These are phyloP conservation scores for Candida mattraensis DNA, from an alignment of 805 yeast species.

Conservation along the genomic window DNA sequence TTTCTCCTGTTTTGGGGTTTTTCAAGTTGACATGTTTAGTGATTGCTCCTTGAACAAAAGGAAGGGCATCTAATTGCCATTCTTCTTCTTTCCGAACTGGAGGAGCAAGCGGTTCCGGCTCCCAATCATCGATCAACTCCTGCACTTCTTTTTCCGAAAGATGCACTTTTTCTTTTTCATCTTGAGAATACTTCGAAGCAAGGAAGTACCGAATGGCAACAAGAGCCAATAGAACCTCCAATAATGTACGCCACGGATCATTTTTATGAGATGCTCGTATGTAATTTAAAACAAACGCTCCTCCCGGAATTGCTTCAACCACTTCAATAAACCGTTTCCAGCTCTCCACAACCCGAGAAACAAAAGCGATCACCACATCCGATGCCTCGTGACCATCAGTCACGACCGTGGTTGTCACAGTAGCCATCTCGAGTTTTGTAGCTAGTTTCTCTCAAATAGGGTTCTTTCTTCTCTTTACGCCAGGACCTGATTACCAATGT, in stretches of 20 bases:
- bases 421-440: slow-evolving; percentile 14
- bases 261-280: slow-evolving; percentile 84
- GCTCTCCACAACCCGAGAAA: slow-evolving; percentile 26
- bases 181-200: slow-evolving; percentile 73
- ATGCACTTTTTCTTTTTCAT: slow-evolving; percentile 67
- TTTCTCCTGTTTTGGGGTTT: slow-evolving; percentile 28
- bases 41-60: slow-evolving; percentile 59
- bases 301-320: slow-evolving; percentile 50
- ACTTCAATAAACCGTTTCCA: slow-evolving; percentile 25
- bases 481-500: no score
- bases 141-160: slow-evolving; percentile 67
- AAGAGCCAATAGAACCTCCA: slow-evolving; percentile 73
- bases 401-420: slow-evolving; percentile 16
- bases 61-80: slow-evolving; percentile 66
- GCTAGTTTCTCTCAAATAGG: neutral
- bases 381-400: slow-evolving; percentile 22
- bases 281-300: slow-evolving; percentile 61
- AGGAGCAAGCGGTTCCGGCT: slow-evolving; percentile 78
- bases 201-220: slow-evolving; percentile 84
- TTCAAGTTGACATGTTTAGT: slow-evolving; percentile 36
- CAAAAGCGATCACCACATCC: slow-evolving; percentile 27
- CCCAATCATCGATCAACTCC: slow-evolving; percentile 87
- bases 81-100: slow-evolving; percentile 49
- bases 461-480: no score
- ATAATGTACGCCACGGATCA: slow-evolving; percentile 86